Conservation (phyloP, 2,329 filamentous ascomycete species). For the Ophiostoma sp. region DNA sequence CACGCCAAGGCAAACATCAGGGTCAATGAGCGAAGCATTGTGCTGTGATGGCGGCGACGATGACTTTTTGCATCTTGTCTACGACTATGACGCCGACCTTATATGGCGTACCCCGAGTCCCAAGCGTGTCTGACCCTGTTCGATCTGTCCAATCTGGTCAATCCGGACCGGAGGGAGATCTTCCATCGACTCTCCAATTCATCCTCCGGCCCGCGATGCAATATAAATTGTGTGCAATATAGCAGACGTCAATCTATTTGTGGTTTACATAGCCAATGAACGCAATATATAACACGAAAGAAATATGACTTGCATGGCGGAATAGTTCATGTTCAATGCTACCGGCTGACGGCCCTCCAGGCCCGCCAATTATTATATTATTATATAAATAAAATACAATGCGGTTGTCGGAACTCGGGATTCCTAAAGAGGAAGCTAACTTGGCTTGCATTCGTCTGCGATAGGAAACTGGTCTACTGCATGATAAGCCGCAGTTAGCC, state of each 20-base stretch:
- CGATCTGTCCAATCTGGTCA: not conserved
- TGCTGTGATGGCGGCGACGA: not conserved
- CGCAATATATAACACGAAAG: not conserved
- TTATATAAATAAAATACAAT: no score
- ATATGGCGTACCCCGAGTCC: not conserved
- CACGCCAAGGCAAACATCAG: conserved; percentile 34
- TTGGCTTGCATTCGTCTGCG: not conserved
- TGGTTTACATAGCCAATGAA: not conserved
- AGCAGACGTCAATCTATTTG: not conserved
- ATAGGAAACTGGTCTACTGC: not conserved
- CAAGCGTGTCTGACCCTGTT: no score
- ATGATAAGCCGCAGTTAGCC: not conserved
- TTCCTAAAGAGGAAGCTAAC: not conserved
- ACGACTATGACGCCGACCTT: not conserved
- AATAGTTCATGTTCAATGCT: not conserved
- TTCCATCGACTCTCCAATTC: not conserved
- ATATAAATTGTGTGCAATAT: not conserved
- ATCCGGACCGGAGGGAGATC: not conserved
- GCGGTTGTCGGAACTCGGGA: conserved; percentile 1
- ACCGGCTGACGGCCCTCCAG: not conserved
- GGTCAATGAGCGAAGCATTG: not conserved
- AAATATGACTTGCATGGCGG: not conserved
- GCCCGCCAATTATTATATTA: no score
- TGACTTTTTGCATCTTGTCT: not conserved
- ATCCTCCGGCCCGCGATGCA: not conserved